Base-by-base conservation (phyloP, 208 protist genomes). In the Trypanosoma melophagium region DNA sequence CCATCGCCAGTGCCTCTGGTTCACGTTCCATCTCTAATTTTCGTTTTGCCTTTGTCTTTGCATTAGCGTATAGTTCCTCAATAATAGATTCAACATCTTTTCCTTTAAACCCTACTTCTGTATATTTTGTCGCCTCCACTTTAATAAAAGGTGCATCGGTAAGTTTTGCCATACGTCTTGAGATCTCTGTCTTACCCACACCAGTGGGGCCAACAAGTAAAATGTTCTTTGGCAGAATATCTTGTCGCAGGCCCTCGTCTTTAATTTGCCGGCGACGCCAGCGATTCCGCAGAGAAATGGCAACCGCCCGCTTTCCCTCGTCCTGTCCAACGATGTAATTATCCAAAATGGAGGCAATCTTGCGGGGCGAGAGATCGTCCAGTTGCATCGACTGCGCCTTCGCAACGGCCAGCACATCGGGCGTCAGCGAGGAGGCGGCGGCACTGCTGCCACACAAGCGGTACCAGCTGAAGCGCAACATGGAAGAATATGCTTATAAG, bases 91-190 rank as follows among this genome's bases (percentile, higher is more conserved):
- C 97, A 17, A 99, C 97, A 69, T 99, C 97, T 66, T 97, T 96
- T 25, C 95, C 95, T 54, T 98, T 97, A 76, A 98, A 98, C 25
- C 93, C 93, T 0, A 97, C 93, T 66, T 99, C 97, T 2, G 98
- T 99, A 80, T 98, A 99, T 84, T 99, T 99, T 35, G 98, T 99
- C 13, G 97, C 97, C 80, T 99, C 97, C 9, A 99, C 97, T 77
- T 99, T 99, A 21, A 99, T 82, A 71, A 99, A 99, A 3, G 98
- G 98, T 0, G 97, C 95, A 55, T 98, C 83, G 1, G 97, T 94
- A 72, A 99, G 89, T 69, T 95, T 97, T 7, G 97, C 97, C 80
- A 99, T 93, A 52, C 98, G 80, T 16, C 98, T 83, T 8, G 97
- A 93, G 40, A 99, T 98, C 74, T 99, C 97, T 31, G 92, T 98